A percentile compares a stretch with the other conserved stretches of the same genome.
phyloP scores from a whole-genome alignment of 1,139 yeast species.

The Saccharomyces uvarum region DNA sequence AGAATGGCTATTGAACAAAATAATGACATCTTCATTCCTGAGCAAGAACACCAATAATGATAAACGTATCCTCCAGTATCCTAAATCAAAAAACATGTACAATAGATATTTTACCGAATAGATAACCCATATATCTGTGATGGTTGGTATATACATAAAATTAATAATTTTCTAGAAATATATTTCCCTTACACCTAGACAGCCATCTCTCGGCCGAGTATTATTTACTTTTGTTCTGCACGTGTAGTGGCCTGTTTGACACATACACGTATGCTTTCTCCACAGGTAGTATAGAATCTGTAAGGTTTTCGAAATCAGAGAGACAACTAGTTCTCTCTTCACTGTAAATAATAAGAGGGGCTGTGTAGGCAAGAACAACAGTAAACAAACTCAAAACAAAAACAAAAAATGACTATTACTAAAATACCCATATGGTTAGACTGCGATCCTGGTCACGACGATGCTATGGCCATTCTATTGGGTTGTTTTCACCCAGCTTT shows the following conservation, averaged over 20 bases:
- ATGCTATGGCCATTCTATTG: constrained; percentile 66
- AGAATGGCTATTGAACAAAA: constrained; percentile 75
- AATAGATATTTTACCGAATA: background rate
- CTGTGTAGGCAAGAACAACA: background rate
- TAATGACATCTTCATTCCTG: constrained; percentile 37
- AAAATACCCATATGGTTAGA: constrained; percentile 73
- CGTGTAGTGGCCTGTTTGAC: background rate
- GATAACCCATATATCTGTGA: background rate
- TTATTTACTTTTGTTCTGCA: background rate
- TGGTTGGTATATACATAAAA: background rate
- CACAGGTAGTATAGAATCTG: background rate
- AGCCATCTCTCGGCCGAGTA: background rate
- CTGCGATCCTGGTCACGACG: constrained; percentile 92
- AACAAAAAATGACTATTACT: constrained; percentile 16
- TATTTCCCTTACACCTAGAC: background rate
- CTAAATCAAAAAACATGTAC: background rate
- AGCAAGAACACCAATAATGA: background rate
- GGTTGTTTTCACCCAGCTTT: constrained; percentile 54
- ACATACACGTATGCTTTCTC: background rate
- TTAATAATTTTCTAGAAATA: background rate
- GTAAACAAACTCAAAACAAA: background rate
- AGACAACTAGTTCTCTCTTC: background rate
- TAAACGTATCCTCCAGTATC: background rate
- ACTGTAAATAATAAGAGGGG: background rate
- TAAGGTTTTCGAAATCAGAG: background rate